Percentiles rank a stretch among this genome's conserved stretches.
These are phyloP conservation scores for Orbilia javanica DNA, from an alignment of 2,329 filamentous ascomycete genomes.

Conservation along the genomic window DNA sequence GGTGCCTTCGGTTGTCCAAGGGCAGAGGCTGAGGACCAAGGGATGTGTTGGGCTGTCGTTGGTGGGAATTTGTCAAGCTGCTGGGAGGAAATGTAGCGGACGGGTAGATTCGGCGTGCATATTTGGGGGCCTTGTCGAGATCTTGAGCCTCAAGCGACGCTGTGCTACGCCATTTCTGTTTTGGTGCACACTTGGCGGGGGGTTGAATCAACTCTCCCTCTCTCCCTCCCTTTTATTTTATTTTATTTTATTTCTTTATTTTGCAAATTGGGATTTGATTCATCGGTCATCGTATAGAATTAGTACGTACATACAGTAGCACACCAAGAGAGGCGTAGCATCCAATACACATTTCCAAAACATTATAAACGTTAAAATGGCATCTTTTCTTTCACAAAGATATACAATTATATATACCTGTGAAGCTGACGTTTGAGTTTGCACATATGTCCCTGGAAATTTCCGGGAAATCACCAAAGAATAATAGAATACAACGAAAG, in stretches of 20 bases:
- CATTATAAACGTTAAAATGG: conserved; percentile 14
- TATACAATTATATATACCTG: background rate
- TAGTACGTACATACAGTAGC: conserved; percentile 10
- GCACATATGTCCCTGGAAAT: conserved; percentile 8
- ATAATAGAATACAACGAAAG: conserved; percentile 17
- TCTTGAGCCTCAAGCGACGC: conserved; percentile 10
- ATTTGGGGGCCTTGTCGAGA: background rate
- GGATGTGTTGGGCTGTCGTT: conserved; percentile 47
- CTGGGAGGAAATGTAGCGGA: background rate
- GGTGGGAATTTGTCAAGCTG: conserved; percentile 33
- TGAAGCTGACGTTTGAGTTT: background rate
- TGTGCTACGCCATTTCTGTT: background rate
- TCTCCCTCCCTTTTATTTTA: no score
- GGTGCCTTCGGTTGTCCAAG: conserved; percentile 28
- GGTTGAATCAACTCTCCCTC: background rate
- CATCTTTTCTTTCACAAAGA: background rate
- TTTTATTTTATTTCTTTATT: no score
- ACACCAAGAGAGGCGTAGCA: conserved; percentile 2
- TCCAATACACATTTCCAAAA: conserved; percentile 17
- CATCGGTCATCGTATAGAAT: conserved; percentile 1
- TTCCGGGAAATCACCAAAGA: background rate
- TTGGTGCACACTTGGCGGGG: background rate
- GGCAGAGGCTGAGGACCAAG: conserved; percentile 30
- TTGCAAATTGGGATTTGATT: conserved; percentile 1
- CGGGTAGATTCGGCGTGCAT: conserved; percentile 27